Conservation (phyloP, 345 rosid species). For the Euphorbia pulcherrima region DNA sequence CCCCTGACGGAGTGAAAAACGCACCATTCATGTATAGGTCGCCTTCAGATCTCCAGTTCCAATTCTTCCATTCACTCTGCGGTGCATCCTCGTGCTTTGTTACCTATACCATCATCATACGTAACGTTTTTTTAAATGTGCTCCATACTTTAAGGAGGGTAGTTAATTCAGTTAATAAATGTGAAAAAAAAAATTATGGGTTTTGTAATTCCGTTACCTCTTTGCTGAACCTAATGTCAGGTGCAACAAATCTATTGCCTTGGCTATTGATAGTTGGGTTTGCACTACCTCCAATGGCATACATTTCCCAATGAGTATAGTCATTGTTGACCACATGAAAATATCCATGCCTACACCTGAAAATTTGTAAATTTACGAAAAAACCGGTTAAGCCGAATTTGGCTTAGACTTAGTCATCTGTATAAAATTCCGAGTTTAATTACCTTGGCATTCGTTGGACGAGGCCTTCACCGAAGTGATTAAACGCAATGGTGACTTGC, state of each 20-base stretch:
- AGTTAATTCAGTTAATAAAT: slow-evolving; percentile 20
- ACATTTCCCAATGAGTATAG: slow-evolving; percentile 35
- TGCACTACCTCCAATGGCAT: slow-evolving; percentile 33
- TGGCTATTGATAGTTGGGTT: slow-evolving; percentile 28
- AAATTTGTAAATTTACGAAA: neutral
- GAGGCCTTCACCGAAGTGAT: slow-evolving; percentile 33
- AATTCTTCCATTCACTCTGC: slow-evolving; percentile 26
- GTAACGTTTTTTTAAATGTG: neutral
- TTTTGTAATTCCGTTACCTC: slow-evolving; percentile 12
- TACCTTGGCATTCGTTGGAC: slow-evolving; percentile 35
- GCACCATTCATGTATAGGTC: slow-evolving; percentile 29
- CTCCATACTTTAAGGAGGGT: neutral
- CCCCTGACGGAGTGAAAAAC: slow-evolving; percentile 24
- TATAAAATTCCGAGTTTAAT: too few relatives aligned
- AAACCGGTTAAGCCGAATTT: too few relatives aligned
- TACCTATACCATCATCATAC: slow-evolving; percentile 8
- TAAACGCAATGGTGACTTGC: slow-evolving; percentile 32
- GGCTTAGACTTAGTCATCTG: too few relatives aligned
- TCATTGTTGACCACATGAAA: slow-evolving; percentile 35
- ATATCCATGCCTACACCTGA: slow-evolving; percentile 30
- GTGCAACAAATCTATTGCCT: slow-evolving; percentile 30
- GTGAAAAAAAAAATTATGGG: too few relatives aligned
- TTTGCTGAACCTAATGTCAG: slow-evolving; percentile 23
- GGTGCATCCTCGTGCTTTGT: slow-evolving; percentile 35
- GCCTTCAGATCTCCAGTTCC: slow-evolving; percentile 36